These are phyloP conservation scores for Deinandra increscens DNA, from an alignment of 129 eudicot genomes.

Conservation along the genomic window DNA sequence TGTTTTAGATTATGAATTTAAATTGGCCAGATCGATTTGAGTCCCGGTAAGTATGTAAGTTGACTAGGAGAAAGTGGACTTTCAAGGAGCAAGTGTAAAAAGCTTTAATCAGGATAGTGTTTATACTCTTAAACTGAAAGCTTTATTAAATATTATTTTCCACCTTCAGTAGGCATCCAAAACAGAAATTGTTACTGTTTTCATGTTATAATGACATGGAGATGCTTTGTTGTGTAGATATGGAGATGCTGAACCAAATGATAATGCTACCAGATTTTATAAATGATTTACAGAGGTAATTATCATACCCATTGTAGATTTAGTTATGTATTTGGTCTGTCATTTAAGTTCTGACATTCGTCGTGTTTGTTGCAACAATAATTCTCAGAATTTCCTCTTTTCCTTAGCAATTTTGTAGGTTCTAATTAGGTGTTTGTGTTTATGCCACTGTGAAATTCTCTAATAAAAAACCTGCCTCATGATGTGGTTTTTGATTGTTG, in stretches of 20 bases:
- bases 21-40: neutral
- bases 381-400: no score
- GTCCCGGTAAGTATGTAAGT: neutral
- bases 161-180: neutral
- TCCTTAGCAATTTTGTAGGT: no score
- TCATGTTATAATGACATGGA: neutral
- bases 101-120: neutral
- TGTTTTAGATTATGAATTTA: conserved; percentile 2
- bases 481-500: no score
- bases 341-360: no score
- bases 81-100: neutral
- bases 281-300: conserved; percentile 92
- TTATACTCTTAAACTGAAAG: neutral
- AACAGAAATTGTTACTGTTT: neutral
- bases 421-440: no score
- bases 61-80: conserved; percentile 9
- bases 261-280: conserved; percentile 90
- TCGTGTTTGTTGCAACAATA: no score
- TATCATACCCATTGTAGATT: neutral
- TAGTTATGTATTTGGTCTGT: conserved; percentile 3
- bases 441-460: no score
- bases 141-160: neutral
- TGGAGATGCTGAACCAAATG: conserved; percentile 99
- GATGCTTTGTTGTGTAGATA: conserved; percentile 51
- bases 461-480: no score